Conservation (phyloP, 2,329 filamentous ascomycete genomes). For the Berkeleyomyces basicola region DNA sequence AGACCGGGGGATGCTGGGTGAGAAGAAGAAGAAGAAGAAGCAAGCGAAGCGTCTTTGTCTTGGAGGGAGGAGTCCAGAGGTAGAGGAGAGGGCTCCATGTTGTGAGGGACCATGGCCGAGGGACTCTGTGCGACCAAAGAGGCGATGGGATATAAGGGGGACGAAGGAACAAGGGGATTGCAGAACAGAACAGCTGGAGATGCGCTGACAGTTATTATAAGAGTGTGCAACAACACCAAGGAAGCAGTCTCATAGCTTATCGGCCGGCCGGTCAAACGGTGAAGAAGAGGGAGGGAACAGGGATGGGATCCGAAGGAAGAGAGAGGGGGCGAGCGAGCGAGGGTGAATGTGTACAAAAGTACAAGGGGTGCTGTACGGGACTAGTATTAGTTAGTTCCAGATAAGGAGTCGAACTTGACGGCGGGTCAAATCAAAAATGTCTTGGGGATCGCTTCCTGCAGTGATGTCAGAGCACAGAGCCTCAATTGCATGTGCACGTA, state of each 20-base stretch:
- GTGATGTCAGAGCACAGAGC: conserved; percentile 5
- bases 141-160: not conserved
- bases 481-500: not conserved
- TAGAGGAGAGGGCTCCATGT: conserved; percentile 11
- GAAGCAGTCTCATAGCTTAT: no score
- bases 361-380: not conserved
- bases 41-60: no score
- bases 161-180: not conserved
- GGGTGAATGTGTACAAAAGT: not conserved
- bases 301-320: no score
- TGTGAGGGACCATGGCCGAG: not conserved
- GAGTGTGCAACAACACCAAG: not conserved
- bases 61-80: not conserved
- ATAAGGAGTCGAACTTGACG: not conserved
- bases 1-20: conserved; percentile 1
- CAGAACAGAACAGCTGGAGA: no score
- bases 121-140: not conserved
- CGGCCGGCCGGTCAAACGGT: no score
- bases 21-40: not conserved
- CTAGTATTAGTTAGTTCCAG: not conserved
- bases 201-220: not conserved
- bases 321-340: not conserved
- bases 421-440: not conserved
- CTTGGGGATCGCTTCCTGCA: not conserved
- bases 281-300: no score